These are phyloP conservation scores for Penicillium odoratum DNA, from an alignment of 495 filamentous ascomycete species.

Conservation along the genomic window DNA sequence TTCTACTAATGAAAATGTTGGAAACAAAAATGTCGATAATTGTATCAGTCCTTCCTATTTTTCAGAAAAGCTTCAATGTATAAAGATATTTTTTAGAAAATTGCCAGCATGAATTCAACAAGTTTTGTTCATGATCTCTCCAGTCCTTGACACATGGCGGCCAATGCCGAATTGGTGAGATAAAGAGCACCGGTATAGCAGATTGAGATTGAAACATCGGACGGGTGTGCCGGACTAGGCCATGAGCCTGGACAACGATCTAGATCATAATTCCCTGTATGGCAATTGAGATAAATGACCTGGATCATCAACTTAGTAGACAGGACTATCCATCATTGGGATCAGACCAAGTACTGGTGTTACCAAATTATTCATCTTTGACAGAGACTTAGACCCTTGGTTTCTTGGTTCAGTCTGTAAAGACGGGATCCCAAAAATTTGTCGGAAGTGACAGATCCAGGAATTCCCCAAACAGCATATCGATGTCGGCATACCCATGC, in stretches of 20 bases:
- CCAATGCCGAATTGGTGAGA: not conserved
- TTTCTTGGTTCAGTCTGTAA: constrained; percentile 18
- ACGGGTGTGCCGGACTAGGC: not conserved
- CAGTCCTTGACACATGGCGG: not conserved
- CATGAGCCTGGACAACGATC: not conserved
- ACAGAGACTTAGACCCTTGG: not conserved
- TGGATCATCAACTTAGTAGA: not conserved
- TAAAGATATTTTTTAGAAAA: not conserved
- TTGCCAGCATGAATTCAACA: not conserved
- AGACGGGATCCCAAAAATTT: constrained; percentile 47
- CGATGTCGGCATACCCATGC: constrained; percentile 39
- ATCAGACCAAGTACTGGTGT: not conserved
- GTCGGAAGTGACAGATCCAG: constrained; percentile 42
- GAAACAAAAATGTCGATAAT: no score
- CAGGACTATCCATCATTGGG: not conserved
- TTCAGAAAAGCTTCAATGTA: not conserved
- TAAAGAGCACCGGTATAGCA: not conserved
- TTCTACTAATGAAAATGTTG: not conserved
- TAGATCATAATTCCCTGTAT: not conserved
- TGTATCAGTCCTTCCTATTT: not conserved
- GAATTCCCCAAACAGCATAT: constrained; percentile 43
- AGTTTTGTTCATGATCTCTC: not conserved
- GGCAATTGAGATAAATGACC: not conserved
- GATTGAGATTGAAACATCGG: not conserved
- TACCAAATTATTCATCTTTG: not conserved